Percentiles rank a stretch among this genome's conserved stretches.
Conservation (phyloP, 2,329 filamentous ascomycete species). For the Xylariomycetidae sp. region DNA sequence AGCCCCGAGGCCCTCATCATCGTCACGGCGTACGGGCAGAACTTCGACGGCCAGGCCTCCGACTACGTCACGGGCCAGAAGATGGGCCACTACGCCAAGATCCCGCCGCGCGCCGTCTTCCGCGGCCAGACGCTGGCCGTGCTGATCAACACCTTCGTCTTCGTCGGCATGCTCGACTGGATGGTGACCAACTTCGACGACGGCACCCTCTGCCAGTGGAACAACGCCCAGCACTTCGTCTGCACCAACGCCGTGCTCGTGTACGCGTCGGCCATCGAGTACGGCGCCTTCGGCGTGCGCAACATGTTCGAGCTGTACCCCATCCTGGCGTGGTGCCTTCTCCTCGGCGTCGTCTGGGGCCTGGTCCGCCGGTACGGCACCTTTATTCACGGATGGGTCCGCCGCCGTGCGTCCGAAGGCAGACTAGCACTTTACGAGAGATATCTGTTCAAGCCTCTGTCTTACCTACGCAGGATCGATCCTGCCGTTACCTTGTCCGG, state of each 20-base stretch:
- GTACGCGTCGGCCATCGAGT: conserved; percentile 30
- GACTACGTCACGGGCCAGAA: conserved; percentile 38
- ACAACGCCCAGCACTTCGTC: conserved; percentile 25
- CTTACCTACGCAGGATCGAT: conserved; percentile 36
- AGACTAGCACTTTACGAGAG: conserved; percentile 31
- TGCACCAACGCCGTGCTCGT: conserved; percentile 27
- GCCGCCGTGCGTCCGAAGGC: conserved; percentile 21
- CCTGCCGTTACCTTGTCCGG: conserved; percentile 37
- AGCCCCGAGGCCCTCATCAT: conserved; percentile 35
- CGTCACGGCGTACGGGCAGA: too few species aligned
- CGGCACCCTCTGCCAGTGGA: conserved; percentile 26
- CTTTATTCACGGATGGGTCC: conserved; percentile 27
- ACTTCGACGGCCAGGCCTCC: conserved; percentile 35
- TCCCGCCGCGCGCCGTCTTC: conserved; percentile 36
- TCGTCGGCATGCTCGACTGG: conserved; percentile 36
- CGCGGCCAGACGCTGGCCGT: conserved; percentile 39
- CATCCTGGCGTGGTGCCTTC: conserved; percentile 40
- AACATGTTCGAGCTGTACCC: conserved; percentile 40
- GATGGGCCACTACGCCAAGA: conserved; percentile 38
- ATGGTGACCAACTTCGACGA: conserved; percentile 34
- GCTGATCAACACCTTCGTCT: conserved; percentile 35
- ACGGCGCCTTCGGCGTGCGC: conserved; percentile 30
- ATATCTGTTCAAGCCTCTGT: conserved; percentile 33
- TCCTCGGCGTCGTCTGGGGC: conserved; percentile 36
- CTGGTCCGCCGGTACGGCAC: conserved; percentile 31